A percentile compares a stretch with the other conserved stretches of the same genome.
Conservation (phyloP, 2,329 filamentous ascomycete genomes). For the Exophiala mesophila region DNA sequence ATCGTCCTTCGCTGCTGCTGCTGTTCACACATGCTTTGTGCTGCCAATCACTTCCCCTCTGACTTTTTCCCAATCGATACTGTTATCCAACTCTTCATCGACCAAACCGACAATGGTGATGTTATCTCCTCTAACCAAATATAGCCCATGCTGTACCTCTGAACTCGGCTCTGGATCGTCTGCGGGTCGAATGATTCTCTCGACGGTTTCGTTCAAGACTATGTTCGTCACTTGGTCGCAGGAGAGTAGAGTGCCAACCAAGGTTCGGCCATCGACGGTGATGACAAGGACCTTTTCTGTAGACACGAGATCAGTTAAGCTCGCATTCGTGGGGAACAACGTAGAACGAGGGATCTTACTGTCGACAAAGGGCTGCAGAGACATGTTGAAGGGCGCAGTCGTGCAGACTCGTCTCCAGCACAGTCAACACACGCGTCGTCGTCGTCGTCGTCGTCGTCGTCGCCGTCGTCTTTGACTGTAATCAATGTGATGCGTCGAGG, state of each 20-base stretch:
- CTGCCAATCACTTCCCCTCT: conserved; percentile 26
- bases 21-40: conserved; percentile 26
- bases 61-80: conserved; percentile 90
- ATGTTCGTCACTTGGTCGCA: conserved; percentile 92
- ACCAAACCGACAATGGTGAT: conserved; percentile 86
- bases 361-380: conserved; percentile 50
- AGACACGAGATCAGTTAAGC: conserved; percentile 28
- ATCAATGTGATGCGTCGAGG: too few relatives aligned
- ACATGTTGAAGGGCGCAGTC: conserved; percentile 45
- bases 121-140: conserved; percentile 90
- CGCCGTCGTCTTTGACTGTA: too few relatives aligned
- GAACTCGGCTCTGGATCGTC: conserved; percentile 79
- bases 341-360: conserved; percentile 35
- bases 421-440: too few relatives aligned
- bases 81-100: conserved; percentile 80
- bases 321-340: neutral
- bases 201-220: conserved; percentile 74
- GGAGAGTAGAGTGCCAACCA: conserved; percentile 75
- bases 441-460: too few relatives aligned
- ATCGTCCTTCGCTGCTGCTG: too few relatives aligned
- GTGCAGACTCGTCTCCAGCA: too few relatives aligned
- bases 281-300: conserved; percentile 87
- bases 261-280: conserved; percentile 84
- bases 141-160: conserved; percentile 78
- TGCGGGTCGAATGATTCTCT: conserved; percentile 80